A percentile compares a stretch with the other conserved stretches of the same genome.
Evolutionary conservation across 2,329 filamentous ascomycete species (phyloP).

Genomic region (Talaromyces piceae): DNA sequence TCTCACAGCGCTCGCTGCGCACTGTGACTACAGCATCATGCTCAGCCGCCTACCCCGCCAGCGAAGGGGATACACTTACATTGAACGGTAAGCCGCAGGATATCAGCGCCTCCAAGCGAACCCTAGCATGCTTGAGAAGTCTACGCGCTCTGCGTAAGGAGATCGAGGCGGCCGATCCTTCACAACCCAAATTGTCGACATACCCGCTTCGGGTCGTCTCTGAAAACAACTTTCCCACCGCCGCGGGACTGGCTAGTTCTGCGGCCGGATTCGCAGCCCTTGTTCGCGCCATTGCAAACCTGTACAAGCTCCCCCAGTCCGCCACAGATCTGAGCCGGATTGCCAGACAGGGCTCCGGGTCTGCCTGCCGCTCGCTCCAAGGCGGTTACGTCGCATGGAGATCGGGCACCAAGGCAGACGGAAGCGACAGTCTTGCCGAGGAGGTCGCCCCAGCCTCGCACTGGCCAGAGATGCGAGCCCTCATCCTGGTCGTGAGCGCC

Average conservation of each 20-base stretch:
- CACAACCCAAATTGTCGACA: conserved; percentile 72
- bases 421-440: conserved; percentile 78
- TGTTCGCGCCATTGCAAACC: conserved; percentile 75
- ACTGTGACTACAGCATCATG: conserved; percentile 94
- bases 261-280: conserved; percentile 61
- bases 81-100: conserved; percentile 81
- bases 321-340: conserved; percentile 80
- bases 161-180: conserved; percentile 64
- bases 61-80: conserved; percentile 57
- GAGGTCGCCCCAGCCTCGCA: conserved; percentile 81
- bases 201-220: conserved; percentile 79
- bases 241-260: conserved; percentile 68
- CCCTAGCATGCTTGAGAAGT: conserved; percentile 88
- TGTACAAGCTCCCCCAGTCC: conserved; percentile 76
- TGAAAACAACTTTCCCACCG: conserved; percentile 98
- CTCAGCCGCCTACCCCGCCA: conserved; percentile 60
- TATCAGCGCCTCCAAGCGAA: conserved; percentile 70
- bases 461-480: conserved; percentile 91
- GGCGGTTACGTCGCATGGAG: conserved; percentile 96
- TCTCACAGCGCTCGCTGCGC: conserved; percentile 86
- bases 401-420: conserved; percentile 66
- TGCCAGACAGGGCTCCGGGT: conserved; percentile 88
- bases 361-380: conserved; percentile 86
- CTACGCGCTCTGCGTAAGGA: conserved; percentile 68
- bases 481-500: conserved; percentile 84